phyloP scores from a whole-genome alignment of 139 green algal genomes.

The Chlamydomonas sp. region DNA sequence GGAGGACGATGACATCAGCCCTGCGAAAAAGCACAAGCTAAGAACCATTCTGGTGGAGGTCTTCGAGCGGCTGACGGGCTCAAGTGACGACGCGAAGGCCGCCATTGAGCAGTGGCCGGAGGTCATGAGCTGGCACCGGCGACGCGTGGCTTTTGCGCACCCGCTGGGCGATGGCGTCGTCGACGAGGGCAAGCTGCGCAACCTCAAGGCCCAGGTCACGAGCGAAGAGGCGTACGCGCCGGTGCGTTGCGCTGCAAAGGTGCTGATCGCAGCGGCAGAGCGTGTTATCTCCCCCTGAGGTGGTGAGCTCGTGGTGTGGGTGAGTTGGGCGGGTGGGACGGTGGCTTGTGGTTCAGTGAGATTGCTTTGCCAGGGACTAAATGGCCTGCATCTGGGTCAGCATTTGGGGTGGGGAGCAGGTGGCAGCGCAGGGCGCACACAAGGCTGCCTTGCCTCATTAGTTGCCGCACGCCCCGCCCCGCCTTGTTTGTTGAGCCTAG shows the following conservation, averaged over 20 bases:
- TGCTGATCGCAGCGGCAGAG: conserved; percentile 1
- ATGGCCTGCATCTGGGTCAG: no score
- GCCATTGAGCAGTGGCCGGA: conserved; percentile 8
- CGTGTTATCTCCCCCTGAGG: not conserved
- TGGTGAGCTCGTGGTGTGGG: no score
- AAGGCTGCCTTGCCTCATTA: no score
- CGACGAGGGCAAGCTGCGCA: not conserved
- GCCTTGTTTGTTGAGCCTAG: no score
- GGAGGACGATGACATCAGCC: not conserved
- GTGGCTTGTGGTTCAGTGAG: no score
- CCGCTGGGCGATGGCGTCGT: not conserved
- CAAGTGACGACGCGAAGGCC: not conserved
- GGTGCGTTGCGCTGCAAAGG: not conserved
- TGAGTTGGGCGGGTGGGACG: no score
- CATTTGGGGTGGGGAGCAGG: no score
- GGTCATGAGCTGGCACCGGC: conserved; percentile 1
- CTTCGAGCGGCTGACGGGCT: not conserved
- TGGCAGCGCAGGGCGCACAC: no score
- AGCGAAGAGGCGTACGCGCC: not conserved
- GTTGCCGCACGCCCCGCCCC: no score
- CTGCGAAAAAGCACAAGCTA: not conserved
- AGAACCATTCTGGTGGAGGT: not conserved
- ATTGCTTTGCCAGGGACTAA: no score
- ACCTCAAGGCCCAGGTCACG: conserved; percentile 4
- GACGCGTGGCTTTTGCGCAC: conserved; percentile 9